These are phyloP conservation scores for Punctularia strigosozonata DNA, from an alignment of 768 basidiomycete genomes.

Conservation along the genomic window DNA sequence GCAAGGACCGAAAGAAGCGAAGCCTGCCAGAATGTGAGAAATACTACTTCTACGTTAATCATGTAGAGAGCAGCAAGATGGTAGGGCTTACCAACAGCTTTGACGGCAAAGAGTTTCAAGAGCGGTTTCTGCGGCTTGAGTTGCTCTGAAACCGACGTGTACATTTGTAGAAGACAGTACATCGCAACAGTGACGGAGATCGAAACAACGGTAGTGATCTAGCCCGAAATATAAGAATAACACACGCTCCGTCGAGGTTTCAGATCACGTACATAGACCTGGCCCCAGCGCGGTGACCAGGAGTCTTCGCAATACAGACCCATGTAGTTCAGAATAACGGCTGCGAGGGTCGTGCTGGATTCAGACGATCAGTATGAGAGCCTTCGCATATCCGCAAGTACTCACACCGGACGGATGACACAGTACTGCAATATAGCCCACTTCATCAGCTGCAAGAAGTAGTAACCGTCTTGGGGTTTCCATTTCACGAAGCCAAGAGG, in stretches of 20 bases:
- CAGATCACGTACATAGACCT: conserved; percentile 42
- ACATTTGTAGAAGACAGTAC: conserved; percentile 70
- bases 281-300: conserved; percentile 57
- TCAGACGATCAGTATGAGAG: neutral
- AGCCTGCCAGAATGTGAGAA: conserved; percentile 72
- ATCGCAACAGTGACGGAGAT: conserved; percentile 66
- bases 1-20: conserved; percentile 44
- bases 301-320: conserved; percentile 67
- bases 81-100: conserved; percentile 47
- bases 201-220: conserved; percentile 53
- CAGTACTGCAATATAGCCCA: conserved; percentile 70
- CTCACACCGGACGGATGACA: conserved; percentile 47
- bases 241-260: neutral
- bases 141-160: conserved; percentile 39
- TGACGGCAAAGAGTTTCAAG: conserved; percentile 59
- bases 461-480: conserved; percentile 59
- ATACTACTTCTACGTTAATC: conserved; percentile 27
- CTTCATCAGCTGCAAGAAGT: conserved; percentile 65
- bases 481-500: conserved; percentile 51
- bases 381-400: conserved; percentile 1
- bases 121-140: conserved; percentile 51
- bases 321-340: conserved; percentile 48
- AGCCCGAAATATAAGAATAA: too few species aligned
- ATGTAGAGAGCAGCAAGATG: neutral
- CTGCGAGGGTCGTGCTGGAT: conserved; percentile 41